Evolutionary conservation across 768 basidiomycete species (phyloP).

Genomic region (Wakefieldia striispora): DNA sequence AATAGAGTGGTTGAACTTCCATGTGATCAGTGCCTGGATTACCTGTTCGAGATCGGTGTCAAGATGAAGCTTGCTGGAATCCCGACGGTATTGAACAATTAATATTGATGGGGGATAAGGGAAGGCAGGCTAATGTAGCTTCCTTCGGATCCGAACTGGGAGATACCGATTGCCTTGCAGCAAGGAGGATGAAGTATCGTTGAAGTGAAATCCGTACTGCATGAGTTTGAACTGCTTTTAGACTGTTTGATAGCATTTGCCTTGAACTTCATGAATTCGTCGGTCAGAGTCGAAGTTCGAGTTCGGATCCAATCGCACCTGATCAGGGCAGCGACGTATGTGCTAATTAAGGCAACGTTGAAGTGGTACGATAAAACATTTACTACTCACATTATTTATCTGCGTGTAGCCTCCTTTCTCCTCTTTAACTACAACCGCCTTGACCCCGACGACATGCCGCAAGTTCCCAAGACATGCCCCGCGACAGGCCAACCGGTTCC

Average conservation of each 20-base stretch:
- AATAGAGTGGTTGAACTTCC: not conserved
- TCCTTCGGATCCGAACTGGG: not conserved
- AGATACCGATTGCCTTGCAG: not conserved
- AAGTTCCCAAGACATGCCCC: constrained; percentile 16
- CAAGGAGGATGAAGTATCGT: not conserved
- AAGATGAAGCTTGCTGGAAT: constrained; percentile 72
- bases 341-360: constrained; percentile 8
- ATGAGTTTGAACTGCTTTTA: not conserved
- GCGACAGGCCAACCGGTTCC: constrained; percentile 15
- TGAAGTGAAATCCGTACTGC: not conserved
- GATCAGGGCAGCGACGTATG: not conserved
- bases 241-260: too few relatives aligned
- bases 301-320: not conserved
- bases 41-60: constrained; percentile 85
- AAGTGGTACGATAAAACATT: constrained; percentile 22
- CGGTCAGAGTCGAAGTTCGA: not conserved
- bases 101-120: not conserved
- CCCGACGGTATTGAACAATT: constrained; percentile 40
- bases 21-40: constrained; percentile 71
- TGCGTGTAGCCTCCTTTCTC: not conserved
- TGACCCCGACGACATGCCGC: constrained; percentile 21
- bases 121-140: not conserved
- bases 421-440: not conserved
- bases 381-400: not conserved
- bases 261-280: constrained; percentile 3